A percentile compares a stretch with the other conserved stretches of the same genome.
Evolutionary conservation across 2,329 filamentous ascomycete genomes (phyloP).

Genomic region (Paramyrothecium sp.): DNA sequence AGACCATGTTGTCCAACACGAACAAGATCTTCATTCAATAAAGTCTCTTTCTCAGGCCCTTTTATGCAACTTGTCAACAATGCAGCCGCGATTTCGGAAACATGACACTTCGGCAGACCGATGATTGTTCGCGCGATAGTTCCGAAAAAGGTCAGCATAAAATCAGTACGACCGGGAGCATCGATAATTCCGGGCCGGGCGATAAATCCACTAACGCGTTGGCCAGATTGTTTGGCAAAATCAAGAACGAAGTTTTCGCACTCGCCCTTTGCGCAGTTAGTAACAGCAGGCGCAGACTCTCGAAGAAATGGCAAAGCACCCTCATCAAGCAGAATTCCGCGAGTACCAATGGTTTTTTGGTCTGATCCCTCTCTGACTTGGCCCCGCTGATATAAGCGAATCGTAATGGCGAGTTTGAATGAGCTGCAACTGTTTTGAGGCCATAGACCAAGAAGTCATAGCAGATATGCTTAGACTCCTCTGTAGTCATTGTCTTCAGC

Average conservation of each 20-base stretch:
- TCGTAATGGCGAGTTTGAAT: constrained; percentile 23
- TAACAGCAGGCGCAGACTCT: background rate
- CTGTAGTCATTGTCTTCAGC: background rate
- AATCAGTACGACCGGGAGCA: background rate
- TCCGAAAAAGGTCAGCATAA: constrained; percentile 3
- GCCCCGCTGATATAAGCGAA: constrained; percentile 45
- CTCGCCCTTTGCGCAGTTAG: constrained; percentile 36
- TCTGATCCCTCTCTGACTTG: constrained; percentile 36
- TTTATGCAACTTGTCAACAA: constrained; percentile 42
- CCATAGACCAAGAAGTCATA: background rate
- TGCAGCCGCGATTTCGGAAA: constrained; percentile 37
- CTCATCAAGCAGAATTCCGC: constrained; percentile 42
- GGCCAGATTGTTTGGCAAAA: constrained; percentile 35
- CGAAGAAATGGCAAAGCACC: constrained; percentile 28
- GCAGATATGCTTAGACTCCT: background rate
- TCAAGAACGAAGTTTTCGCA: constrained; percentile 41
- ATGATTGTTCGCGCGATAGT: constrained; percentile 10
- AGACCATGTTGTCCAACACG: constrained; percentile 35
- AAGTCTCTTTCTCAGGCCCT: constrained; percentile 45
- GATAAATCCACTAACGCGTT: constrained; percentile 33
- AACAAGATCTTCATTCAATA: constrained; percentile 40
- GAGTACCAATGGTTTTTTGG: constrained; percentile 27
- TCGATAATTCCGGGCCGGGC: constrained; percentile 42
- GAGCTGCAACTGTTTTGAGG: background rate
- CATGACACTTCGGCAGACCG: constrained; percentile 30